phyloP scores from a whole-genome alignment of 257 asterid species.

The Primulina tabacum region DNA sequence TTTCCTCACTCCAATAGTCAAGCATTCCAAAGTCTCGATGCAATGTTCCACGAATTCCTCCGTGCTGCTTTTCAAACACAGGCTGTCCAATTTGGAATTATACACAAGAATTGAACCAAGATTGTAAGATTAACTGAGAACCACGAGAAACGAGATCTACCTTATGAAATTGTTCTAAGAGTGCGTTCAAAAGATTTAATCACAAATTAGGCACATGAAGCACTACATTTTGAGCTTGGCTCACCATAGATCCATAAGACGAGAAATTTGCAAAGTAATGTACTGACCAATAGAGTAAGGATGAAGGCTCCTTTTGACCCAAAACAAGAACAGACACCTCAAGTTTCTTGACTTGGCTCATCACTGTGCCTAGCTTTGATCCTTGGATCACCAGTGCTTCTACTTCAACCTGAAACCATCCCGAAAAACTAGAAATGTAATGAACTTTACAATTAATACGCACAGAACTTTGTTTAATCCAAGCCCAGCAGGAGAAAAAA shows the following conservation, averaged over 20 bases:
- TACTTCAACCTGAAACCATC: slow-evolving; percentile 63
- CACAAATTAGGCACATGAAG: background rate
- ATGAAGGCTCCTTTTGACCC: slow-evolving; percentile 67
- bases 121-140: no score
- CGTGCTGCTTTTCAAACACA: slow-evolving; percentile 51
- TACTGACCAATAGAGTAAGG: slow-evolving; percentile 56
- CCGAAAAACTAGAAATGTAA: background rate
- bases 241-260: background rate
- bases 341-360: slow-evolving; percentile 88
- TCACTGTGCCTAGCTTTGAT: slow-evolving; percentile 66
- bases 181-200: background rate
- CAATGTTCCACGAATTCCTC: slow-evolving; percentile 78
- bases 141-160: background rate
- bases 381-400: slow-evolving; percentile 91
- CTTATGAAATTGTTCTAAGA: no score
- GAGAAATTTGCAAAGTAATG: background rate
- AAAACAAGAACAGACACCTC: slow-evolving; percentile 87
- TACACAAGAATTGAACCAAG: background rate
- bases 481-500: background rate
- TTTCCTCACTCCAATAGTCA: slow-evolving; percentile 83
- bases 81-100: slow-evolving; percentile 32
- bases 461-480: background rate
- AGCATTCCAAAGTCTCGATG: slow-evolving; percentile 65
- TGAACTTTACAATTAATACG: background rate
- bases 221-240: background rate